These are phyloP conservation scores for Theileria orientalis DNA, from an alignment of 169 alveolate species.

Conservation along the genomic window DNA sequence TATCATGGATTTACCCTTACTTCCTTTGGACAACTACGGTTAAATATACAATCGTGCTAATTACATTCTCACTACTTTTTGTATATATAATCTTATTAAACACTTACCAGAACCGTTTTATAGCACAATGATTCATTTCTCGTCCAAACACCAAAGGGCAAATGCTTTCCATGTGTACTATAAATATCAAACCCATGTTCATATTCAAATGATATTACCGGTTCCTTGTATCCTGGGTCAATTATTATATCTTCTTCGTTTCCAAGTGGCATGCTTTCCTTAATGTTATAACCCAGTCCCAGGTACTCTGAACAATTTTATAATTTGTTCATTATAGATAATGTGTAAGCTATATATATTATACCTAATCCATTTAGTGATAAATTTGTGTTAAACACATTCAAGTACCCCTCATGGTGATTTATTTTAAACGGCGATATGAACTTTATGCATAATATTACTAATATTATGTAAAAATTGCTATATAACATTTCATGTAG, in stretches of 20 bases:
- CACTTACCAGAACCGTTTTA: slow-evolving; percentile 28
- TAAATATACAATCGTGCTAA: no score
- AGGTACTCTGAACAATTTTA: slow-evolving; percentile 36
- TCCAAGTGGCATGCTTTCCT: slow-evolving; percentile 48
- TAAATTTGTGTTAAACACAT: no score
- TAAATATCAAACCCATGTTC: no score
- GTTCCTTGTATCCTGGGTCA: slow-evolving; percentile 61
- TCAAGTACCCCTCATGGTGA: no score
- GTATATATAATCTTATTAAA: no score
- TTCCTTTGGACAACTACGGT: no score
- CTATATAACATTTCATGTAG: neutral
- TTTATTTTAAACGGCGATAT: no score
- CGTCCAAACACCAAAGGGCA: slow-evolving; percentile 61
- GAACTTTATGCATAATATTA: no score
- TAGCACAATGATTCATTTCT: slow-evolving; percentile 52
- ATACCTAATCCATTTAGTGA: slow-evolving; percentile 12
- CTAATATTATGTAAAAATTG: no score
- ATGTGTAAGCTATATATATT: neutral
- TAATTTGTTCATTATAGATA: neutral
- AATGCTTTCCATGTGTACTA: neutral
- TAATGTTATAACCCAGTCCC: slow-evolving; percentile 56
- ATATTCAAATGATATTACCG: slow-evolving; percentile 32
- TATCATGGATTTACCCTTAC: slow-evolving; percentile 7
- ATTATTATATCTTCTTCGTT: slow-evolving; percentile 35
- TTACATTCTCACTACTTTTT: no score